Evolutionary conservation across 352 stramenopile genomes (phyloP), one percentile per base, ranked within the genome.

Genomic region (Phytopythium ostracodes): DNA sequence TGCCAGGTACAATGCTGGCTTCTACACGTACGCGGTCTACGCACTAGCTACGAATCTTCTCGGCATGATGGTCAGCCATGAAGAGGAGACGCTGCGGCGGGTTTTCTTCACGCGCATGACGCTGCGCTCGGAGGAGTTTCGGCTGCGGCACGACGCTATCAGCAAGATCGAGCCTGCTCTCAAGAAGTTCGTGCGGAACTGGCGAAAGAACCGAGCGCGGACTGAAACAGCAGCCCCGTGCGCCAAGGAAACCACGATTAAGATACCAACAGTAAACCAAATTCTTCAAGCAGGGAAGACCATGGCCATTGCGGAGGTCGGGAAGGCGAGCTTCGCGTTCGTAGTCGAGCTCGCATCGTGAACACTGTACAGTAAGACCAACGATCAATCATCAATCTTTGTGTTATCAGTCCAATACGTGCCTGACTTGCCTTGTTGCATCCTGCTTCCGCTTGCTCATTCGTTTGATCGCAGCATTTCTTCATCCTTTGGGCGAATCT

Each of bases 41-140:
- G 67, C 70, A 20, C 52, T 56, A 9, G 49, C 73, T 10, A 67
- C 72, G n/a, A 70, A 75, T 51, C 65, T 79, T 5, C 38, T 81
- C 5, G 75, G 67, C 12, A 75, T 75, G 64, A 71, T 84, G 72
- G 67, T 76, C 11, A 80, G 68, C 52, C 66, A 79, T 49, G 70
- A 84, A 67, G 72, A 83, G 59, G 75, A 84, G 61, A 73, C 70
- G 47, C 58, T 84, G 36, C 75, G 72, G 6, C 67, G 72, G n/a
- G 67, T 73, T 33, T 83, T 84, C 50, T 80, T 84, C 56, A 67
- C 76, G 22, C 68, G 71, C 2, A 77, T 71, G 62, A 69, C 72
- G 38, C 60, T 82, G 14, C 65, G 74, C 14, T 76, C 69, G 1
- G 65, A 76, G 7, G 74, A 79, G 31, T 82, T 82, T 57, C 43